Conservation (phyloP, 179 eudicot species). For the Patellifolia procumbens region DNA sequence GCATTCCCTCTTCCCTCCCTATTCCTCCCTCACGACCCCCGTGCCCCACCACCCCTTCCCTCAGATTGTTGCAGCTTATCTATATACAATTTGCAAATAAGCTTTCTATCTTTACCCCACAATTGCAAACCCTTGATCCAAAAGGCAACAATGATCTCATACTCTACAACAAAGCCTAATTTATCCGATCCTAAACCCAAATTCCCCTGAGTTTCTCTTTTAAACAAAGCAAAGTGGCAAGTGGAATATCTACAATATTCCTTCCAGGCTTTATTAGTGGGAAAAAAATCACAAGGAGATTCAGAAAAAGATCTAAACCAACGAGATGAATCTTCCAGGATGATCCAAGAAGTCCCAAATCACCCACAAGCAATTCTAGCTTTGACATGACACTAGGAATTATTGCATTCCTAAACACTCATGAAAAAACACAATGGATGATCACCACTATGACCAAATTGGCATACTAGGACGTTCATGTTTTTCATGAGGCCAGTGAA, state of each 20-base stretch:
- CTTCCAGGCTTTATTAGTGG: neutral
- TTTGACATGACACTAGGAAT: neutral
- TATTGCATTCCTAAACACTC: too few species aligned
- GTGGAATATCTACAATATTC: neutral
- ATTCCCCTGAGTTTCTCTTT: neutral
- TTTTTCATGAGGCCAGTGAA: neutral
- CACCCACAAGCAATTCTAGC: neutral
- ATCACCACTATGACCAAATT: neutral
- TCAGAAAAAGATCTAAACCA: neutral
- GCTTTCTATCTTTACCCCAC: too few species aligned
- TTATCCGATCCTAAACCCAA: neutral
- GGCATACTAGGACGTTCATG: neutral
- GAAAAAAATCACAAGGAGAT: neutral
- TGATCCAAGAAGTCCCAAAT: neutral
- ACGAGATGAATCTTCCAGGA: neutral
- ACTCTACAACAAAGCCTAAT: too few species aligned
- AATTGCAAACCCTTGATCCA: neutral
- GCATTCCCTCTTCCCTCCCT: too few species aligned
- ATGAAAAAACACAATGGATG: too few species aligned
- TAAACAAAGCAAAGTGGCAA: neutral
- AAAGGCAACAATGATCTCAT: neutral
- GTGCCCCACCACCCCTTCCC: too few species aligned
- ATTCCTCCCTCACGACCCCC: too few species aligned
- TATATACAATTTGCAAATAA: too few species aligned
- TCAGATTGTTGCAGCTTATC: neutral